Evolutionary conservation across 768 basidiomycete species (phyloP).

Genomic region (Sarcodon sp.): DNA sequence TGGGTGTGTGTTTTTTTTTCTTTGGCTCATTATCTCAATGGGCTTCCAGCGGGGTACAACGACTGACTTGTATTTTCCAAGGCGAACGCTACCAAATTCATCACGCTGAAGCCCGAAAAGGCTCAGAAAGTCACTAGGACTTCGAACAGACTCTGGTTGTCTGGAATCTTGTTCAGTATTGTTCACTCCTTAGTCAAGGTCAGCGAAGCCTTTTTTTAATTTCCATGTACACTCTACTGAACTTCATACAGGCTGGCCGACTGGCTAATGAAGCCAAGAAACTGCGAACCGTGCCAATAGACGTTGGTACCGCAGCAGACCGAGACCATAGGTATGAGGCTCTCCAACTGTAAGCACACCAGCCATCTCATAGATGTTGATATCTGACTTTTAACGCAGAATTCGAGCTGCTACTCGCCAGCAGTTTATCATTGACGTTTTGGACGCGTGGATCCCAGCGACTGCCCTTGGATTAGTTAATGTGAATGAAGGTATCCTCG

Average conservation of each 20-base stretch:
- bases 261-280: slow-evolving; percentile 47
- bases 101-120: slow-evolving; percentile 45
- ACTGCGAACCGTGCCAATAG: slow-evolving; percentile 17
- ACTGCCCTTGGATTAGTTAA: slow-evolving; percentile 63
- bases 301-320: slow-evolving; percentile 30
- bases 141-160: slow-evolving; percentile 79
- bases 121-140: slow-evolving; percentile 46
- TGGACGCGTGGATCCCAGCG: slow-evolving; percentile 88
- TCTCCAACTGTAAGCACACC: slow-evolving; percentile 31
- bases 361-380: neutral
- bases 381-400: slow-evolving; percentile 19
- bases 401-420: slow-evolving; percentile 53
- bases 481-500: slow-evolving; percentile 77
- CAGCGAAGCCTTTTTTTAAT: slow-evolving; percentile 3
- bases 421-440: slow-evolving; percentile 74
- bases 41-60: neutral
- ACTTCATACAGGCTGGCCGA: slow-evolving; percentile 34
- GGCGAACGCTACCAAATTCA: slow-evolving; percentile 59
- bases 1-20: slow-evolving; percentile 50
- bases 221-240: neutral
- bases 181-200: slow-evolving; percentile 61
- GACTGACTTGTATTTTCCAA: slow-evolving; percentile 12
- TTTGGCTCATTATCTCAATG: neutral
- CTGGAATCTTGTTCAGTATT: slow-evolving; percentile 76
- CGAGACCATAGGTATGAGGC: slow-evolving; percentile 52